These are phyloP conservation scores for Hysterium pulicare DNA, from an alignment of 2,329 filamentous ascomycete species.

Conservation along the genomic window DNA sequence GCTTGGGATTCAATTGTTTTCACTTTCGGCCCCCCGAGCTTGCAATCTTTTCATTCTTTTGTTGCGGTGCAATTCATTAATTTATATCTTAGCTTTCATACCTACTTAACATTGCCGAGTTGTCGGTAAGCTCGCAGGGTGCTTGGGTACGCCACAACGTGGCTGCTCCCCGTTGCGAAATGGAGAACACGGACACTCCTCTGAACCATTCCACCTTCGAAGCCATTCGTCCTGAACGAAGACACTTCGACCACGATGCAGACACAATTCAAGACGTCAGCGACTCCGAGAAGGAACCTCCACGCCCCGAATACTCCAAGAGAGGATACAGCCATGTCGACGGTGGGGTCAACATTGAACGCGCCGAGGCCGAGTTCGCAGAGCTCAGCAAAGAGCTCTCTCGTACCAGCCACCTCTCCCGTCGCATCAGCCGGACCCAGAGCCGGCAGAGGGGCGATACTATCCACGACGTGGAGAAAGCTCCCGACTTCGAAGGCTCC, in stretches of 20 bases:
- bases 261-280: slow-evolving; percentile 21
- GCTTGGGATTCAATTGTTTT: too few species aligned
- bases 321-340: slow-evolving; percentile 13
- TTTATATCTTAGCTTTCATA: too few species aligned
- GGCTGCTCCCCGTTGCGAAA: not conserved
- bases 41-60: too few species aligned
- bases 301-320: slow-evolving; percentile 18
- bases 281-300: slow-evolving; percentile 19
- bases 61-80: too few species aligned
- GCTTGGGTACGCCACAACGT: too few species aligned
- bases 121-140: not conserved
- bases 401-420: slow-evolving; percentile 35
- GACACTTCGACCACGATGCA: slow-evolving; percentile 16
- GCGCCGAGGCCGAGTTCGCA: slow-evolving; percentile 68
- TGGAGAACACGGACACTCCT: slow-evolving; percentile 16
- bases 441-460: slow-evolving; percentile 37
- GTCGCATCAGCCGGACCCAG: slow-evolving; percentile 43
- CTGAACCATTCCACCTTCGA: slow-evolving; percentile 22
- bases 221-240: slow-evolving; percentile 24
- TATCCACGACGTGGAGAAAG: slow-evolving; percentile 59
- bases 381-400: slow-evolving; percentile 55
- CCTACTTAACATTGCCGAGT: too few species aligned
- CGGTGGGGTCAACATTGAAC: slow-evolving; percentile 60
- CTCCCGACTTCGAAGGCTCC: slow-evolving; percentile 29
- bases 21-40: too few species aligned